These are phyloP conservation scores for Butyriboletus loyo DNA, from an alignment of 768 basidiomycete genomes.

Conservation along the genomic window DNA sequence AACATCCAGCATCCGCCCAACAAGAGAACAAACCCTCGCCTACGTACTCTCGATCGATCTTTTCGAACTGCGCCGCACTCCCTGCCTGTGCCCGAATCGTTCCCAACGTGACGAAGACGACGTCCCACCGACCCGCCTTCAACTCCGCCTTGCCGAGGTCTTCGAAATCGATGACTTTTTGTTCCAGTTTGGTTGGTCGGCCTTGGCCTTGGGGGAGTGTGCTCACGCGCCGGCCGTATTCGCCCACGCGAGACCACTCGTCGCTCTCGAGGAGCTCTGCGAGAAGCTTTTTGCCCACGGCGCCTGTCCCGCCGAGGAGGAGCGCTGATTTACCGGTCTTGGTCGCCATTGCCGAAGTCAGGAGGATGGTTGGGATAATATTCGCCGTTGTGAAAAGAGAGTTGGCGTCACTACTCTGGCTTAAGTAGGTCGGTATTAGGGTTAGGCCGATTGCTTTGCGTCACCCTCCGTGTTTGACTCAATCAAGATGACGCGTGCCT, in stretches of 20 bases:
- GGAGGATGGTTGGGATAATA: too few relatives aligned
- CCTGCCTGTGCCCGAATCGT: constrained; percentile 62
- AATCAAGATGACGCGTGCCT: too few relatives aligned
- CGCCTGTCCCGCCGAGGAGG: constrained; percentile 73
- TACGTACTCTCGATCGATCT: constrained; percentile 72
- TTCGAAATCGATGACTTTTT: constrained; percentile 69
- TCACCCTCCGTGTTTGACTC: too few relatives aligned
- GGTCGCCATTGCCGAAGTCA: neutral
- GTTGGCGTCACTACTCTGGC: too few relatives aligned
- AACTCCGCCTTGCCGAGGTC: constrained; percentile 52
- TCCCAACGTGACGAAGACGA: constrained; percentile 73
- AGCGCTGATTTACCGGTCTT: constrained; percentile 47
- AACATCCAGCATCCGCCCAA: neutral
- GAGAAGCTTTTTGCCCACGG: constrained; percentile 60
- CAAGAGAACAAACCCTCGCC: neutral
- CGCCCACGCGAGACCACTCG: constrained; percentile 57
- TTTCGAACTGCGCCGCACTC: constrained; percentile 63
- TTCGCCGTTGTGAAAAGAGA: too few relatives aligned
- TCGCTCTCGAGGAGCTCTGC: constrained; percentile 56
- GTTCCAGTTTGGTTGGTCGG: constrained; percentile 55
- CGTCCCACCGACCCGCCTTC: constrained; percentile 63
- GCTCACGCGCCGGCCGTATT: constrained; percentile 67
- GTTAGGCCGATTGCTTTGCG: too few relatives aligned
- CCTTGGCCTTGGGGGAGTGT: constrained; percentile 38
- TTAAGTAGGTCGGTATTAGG: too few relatives aligned